Percentiles rank a stretch among this genome's conserved stretches.
These are phyloP conservation scores for Kuraishia hungarica DNA, from an alignment of 805 yeast species.

Conservation along the genomic window DNA sequence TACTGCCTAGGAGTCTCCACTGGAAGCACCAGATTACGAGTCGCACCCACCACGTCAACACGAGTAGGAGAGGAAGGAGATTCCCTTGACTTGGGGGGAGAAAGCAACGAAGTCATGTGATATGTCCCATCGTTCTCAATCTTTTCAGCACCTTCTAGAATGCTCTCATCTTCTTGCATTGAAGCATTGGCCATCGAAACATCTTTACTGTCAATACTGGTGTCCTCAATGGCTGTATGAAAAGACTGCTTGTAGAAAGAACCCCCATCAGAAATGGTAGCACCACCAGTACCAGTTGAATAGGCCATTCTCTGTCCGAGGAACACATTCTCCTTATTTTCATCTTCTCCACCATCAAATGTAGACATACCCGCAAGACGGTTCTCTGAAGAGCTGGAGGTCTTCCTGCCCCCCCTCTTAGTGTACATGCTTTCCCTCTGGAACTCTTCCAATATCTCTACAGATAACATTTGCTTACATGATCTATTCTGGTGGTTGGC, in stretches of 20 bases:
- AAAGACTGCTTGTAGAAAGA: neutral
- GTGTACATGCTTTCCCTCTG: slow-evolving; percentile 5
- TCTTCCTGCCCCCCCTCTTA: neutral
- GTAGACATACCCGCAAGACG: neutral
- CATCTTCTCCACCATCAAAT: neutral
- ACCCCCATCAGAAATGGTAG: too few species aligned
- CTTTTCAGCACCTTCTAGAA: neutral
- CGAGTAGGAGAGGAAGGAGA: neutral
- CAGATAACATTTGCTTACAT: slow-evolving; percentile 7
- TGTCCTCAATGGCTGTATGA: neutral
- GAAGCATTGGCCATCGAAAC: neutral
- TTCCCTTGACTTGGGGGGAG: neutral
- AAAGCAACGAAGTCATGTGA: neutral
- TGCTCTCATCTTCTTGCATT: neutral
- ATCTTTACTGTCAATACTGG: neutral
- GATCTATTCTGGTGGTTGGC: slow-evolving; percentile 4
- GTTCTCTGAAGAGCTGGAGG: neutral
- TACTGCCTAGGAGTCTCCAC: neutral
- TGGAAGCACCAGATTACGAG: too few species aligned
- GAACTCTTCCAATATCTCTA: slow-evolving; percentile 8
- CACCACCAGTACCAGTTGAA: neutral
- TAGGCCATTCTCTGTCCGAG: neutral
- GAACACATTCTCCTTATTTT: slow-evolving; percentile 1
- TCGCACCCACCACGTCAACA: neutral
- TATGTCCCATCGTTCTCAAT: neutral